Conservation (phyloP, 257 asterid species). For the Schizonepeta tenuifolia region DNA sequence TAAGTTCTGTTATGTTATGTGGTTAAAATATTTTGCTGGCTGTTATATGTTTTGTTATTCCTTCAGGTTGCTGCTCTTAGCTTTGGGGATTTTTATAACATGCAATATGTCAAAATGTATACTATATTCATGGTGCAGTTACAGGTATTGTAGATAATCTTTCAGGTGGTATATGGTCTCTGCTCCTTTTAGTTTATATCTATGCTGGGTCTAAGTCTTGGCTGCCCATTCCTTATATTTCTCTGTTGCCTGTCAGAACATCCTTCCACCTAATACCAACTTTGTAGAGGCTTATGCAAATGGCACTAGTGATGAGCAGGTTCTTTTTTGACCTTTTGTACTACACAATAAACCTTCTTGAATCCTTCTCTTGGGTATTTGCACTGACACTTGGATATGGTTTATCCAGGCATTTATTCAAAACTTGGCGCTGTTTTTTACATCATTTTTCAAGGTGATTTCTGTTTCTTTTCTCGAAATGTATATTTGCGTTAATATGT, state of each 20-base stretch:
- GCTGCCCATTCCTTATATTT: constrained; percentile 8
- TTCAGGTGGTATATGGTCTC: neutral
- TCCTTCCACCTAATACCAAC: constrained; percentile 71
- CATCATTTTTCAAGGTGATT: constrained; percentile 89
- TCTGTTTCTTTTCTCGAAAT: neutral
- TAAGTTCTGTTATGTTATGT: constrained; percentile 12
- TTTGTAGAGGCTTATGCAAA: constrained; percentile 78
- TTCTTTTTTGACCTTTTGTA: constrained; percentile 26
- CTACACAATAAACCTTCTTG: neutral
- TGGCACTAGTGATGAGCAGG: constrained; percentile 96
- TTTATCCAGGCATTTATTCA: constrained; percentile 86
- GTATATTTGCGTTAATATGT: constrained; percentile 9
- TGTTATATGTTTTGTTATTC: constrained; percentile 26
- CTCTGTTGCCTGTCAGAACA: constrained; percentile 48
- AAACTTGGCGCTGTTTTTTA: constrained; percentile 90
- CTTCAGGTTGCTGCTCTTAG: constrained; percentile 88
- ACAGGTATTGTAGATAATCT: constrained; percentile 61
- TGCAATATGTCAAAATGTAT: constrained; percentile 83
- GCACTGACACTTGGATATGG: constrained; percentile 20
- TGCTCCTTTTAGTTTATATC: neutral
- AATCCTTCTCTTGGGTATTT: neutral
- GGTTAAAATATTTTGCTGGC: neutral
- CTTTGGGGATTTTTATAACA: constrained; percentile 84
- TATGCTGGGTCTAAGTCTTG: neutral
- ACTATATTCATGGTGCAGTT: constrained; percentile 75